Evolutionary conservation across 352 stramenopile species (phyloP).

Genomic region (Phytophthora ramorum): DNA sequence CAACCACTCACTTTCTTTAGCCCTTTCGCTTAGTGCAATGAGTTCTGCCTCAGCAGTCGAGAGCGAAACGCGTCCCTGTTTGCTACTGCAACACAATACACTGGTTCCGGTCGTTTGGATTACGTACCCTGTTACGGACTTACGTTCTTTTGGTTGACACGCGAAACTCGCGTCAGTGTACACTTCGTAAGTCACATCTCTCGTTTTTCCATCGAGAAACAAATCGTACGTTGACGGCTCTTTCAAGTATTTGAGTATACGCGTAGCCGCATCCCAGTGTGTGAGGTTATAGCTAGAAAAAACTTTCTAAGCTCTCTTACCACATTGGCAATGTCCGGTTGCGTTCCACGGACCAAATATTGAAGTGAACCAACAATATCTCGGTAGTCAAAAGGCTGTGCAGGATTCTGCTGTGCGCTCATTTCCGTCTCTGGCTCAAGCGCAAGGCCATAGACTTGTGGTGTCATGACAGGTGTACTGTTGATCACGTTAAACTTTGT

Average conservation of each 20-base stretch:
- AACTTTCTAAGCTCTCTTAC: slow-evolving; percentile 37
- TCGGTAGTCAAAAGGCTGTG: slow-evolving; percentile 32
- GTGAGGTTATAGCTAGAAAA: slow-evolving; percentile 38
- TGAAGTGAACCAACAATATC: slow-evolving; percentile 28
- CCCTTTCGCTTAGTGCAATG: slow-evolving; percentile 11
- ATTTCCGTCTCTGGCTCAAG: slow-evolving; percentile 26
- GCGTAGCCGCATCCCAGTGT: slow-evolving; percentile 28
- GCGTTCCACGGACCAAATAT: slow-evolving; percentile 30
- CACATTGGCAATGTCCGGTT: slow-evolving; percentile 27
- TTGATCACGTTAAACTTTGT: not conserved
- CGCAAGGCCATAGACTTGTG: slow-evolving; percentile 5
- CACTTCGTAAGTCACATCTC: not conserved
- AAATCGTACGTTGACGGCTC: slow-evolving; percentile 17
- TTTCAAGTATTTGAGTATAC: slow-evolving; percentile 32
- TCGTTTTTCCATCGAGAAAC: slow-evolving; percentile 4
- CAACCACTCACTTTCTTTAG: slow-evolving; percentile 13
- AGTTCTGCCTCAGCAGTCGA: slow-evolving; percentile 19
- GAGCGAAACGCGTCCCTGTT: not conserved
- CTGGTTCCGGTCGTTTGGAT: not conserved
- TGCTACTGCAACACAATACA: not conserved
- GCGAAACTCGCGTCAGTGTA: not conserved
- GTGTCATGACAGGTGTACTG: slow-evolving; percentile 9
- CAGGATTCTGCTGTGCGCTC: slow-evolving; percentile 21
- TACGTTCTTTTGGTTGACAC: not conserved
- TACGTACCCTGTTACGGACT: not conserved